Conservation (phyloP, 2,329 filamentous ascomycete species). For the Knufia petricola region DNA sequence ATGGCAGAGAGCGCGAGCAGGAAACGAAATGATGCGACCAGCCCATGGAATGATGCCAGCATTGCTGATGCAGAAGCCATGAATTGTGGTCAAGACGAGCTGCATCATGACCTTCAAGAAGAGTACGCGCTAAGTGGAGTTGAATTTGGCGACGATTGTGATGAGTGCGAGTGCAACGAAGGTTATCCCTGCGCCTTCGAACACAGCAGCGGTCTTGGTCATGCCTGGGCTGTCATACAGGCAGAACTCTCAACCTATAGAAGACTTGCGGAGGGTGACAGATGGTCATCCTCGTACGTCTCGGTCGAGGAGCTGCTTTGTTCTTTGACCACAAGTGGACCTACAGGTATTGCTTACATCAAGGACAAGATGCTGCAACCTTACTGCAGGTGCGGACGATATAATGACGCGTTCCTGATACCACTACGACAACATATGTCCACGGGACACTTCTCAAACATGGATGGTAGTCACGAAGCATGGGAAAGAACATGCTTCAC, state of each 20-base stretch:
- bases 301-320: constrained; percentile 13
- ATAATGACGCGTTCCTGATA: neutral
- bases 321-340: constrained; percentile 7
- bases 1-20: constrained; percentile 7
- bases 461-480: neutral
- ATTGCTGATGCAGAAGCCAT: constrained; percentile 6
- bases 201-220: constrained; percentile 13
- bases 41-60: too few relatives aligned
- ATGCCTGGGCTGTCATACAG: constrained; percentile 31
- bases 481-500: neutral
- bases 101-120: neutral
- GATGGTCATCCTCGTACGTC: constrained; percentile 22
- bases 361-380: constrained; percentile 16
- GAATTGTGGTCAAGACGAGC: neutral
- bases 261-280: constrained; percentile 23
- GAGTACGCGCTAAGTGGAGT: neutral
- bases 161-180: constrained; percentile 1
- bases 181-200: constrained; percentile 9
- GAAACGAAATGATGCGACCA: neutral
- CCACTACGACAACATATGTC: neutral
- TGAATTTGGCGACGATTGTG: neutral
- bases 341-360: constrained; percentile 11
- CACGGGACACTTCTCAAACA: neutral
- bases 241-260: constrained; percentile 32
- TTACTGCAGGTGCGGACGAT: constrained; percentile 18